Conservation (phyloP, 2,329 filamentous ascomycete species). For the Colletotrichum brevisporum region DNA sequence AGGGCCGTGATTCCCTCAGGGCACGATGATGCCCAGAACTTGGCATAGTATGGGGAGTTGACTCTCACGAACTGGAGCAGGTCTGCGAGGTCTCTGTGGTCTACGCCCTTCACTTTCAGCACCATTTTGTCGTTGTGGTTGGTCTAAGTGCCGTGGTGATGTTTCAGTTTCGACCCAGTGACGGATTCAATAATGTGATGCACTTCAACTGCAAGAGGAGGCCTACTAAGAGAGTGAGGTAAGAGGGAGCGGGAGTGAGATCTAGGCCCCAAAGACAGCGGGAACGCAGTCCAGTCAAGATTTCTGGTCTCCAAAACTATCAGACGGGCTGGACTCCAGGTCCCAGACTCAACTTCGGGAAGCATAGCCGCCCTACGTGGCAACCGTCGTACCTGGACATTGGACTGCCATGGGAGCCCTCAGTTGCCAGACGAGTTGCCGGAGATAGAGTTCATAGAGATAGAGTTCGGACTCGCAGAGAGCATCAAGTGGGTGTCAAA, state of each 20-base stretch:
- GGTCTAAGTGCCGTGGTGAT: too few species aligned
- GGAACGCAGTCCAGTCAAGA: not conserved
- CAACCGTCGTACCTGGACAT: too few species aligned
- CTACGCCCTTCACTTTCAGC: not conserved
- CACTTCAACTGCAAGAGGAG: not conserved
- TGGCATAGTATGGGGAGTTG: constrained; percentile 30
- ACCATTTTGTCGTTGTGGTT: constrained; percentile 5
- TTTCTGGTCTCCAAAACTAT: not conserved
- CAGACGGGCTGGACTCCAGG: not conserved
- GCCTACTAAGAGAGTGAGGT: too few species aligned
- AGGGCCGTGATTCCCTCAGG: not conserved
- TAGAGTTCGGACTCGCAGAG: not conserved
- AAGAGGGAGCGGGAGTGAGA: not conserved
- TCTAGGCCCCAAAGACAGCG: not conserved
- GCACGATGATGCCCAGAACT: constrained; percentile 7
- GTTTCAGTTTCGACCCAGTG: not conserved
- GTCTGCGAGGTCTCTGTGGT: constrained; percentile 4
- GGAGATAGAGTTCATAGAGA: too few species aligned
- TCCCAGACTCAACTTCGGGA: not conserved
- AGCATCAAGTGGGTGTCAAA: too few species aligned
- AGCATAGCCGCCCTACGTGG: not conserved
- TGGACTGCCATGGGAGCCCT: constrained; percentile 1
- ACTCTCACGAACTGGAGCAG: constrained; percentile 25
- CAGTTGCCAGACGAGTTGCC: not conserved
- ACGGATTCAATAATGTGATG: not conserved